phyloP scores from a whole-genome alignment of 352 stramenopile genomes.

The Thraustochytrium sp. region DNA sequence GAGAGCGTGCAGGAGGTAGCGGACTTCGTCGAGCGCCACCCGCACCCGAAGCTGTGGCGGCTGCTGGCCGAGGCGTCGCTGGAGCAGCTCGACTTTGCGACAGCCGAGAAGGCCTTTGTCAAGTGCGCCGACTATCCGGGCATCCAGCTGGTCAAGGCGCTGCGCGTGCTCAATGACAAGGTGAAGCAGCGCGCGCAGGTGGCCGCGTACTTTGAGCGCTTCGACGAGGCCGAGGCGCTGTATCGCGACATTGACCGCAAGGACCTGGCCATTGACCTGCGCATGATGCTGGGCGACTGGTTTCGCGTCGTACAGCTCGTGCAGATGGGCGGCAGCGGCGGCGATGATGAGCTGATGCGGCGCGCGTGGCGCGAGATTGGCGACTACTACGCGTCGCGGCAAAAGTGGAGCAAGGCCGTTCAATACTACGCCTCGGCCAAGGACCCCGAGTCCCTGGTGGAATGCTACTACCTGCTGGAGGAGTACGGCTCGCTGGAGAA shows the following conservation, averaged over 20 bases:
- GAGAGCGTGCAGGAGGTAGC: constrained; percentile 54
- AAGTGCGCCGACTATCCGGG: constrained; percentile 79
- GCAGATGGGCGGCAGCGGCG: constrained; percentile 58
- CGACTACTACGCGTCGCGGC: constrained; percentile 78
- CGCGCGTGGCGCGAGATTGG: constrained; percentile 79
- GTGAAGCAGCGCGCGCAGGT: constrained; percentile 84
- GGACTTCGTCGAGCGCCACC: constrained; percentile 72
- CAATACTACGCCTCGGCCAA: constrained; percentile 79
- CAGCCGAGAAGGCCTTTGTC: constrained; percentile 83
- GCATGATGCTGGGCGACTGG: constrained; percentile 80
- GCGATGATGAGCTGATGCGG: constrained; percentile 66
- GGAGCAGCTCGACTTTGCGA: constrained; percentile 78
- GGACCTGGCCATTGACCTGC: constrained; percentile 81
- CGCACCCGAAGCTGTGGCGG: constrained; percentile 74
- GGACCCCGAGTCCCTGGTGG: constrained; percentile 65
- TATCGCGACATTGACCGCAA: constrained; percentile 89
- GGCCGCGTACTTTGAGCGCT: constrained; percentile 57
- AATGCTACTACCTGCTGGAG: constrained; percentile 82
- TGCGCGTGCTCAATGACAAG: constrained; percentile 75
- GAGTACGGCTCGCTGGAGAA: constrained; percentile 77
- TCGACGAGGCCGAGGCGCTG: constrained; percentile 79
- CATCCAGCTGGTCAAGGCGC: constrained; percentile 83
- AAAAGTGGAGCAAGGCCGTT: constrained; percentile 83
- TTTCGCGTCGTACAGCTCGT: constrained; percentile 70
- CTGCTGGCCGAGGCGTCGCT: constrained; percentile 77